A percentile compares a stretch with the other conserved stretches of the same genome.
Evolutionary conservation across 352 stramenopile genomes (phyloP).

Genomic region (Pythium brassicae): DNA sequence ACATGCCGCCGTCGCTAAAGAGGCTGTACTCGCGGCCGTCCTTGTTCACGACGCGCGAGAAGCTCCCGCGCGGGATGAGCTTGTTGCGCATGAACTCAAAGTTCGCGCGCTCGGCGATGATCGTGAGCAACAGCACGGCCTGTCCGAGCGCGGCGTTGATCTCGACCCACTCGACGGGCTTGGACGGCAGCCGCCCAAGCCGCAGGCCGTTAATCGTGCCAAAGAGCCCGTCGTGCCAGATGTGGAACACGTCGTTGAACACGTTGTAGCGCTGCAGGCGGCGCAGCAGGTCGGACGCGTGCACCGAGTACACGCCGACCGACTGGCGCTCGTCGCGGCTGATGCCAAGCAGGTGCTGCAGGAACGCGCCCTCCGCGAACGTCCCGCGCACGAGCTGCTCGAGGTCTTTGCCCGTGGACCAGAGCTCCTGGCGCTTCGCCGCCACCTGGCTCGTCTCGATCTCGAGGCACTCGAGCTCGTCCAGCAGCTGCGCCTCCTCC

Average conservation of each 20-base stretch:
- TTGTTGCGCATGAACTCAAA: conserved; percentile 83
- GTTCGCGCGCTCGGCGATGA: conserved; percentile 74
- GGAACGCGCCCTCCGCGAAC: conserved; percentile 66
- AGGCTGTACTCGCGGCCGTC: conserved; percentile 82
- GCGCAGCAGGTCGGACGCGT: conserved; percentile 78
- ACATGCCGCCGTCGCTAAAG: conserved; percentile 82
- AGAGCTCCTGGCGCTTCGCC: conserved; percentile 61
- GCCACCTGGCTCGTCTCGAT: conserved; percentile 48
- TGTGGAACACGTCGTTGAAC: conserved; percentile 90
- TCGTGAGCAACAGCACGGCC: conserved; percentile 77
- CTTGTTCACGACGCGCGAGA: conserved; percentile 80
- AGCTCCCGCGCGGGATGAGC: conserved; percentile 80
- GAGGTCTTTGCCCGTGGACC: conserved; percentile 66
- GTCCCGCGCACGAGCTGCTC: conserved; percentile 68
- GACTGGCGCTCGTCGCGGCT: conserved; percentile 76
- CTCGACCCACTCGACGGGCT: conserved; percentile 87
- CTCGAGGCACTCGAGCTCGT: conserved; percentile 54
- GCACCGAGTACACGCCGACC: conserved; percentile 68
- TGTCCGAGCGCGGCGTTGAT: conserved; percentile 89
- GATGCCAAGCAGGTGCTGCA: conserved; percentile 70
- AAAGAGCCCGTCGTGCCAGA: conserved; percentile 88
- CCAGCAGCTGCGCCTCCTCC: conserved; percentile 51
- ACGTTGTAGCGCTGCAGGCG: conserved; percentile 84
- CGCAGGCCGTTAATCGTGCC: conserved; percentile 88
- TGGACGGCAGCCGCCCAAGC: conserved; percentile 72